phyloP scores from a whole-genome alignment of 768 basidiomycete species.

The Rossbeevera mucosa region DNA sequence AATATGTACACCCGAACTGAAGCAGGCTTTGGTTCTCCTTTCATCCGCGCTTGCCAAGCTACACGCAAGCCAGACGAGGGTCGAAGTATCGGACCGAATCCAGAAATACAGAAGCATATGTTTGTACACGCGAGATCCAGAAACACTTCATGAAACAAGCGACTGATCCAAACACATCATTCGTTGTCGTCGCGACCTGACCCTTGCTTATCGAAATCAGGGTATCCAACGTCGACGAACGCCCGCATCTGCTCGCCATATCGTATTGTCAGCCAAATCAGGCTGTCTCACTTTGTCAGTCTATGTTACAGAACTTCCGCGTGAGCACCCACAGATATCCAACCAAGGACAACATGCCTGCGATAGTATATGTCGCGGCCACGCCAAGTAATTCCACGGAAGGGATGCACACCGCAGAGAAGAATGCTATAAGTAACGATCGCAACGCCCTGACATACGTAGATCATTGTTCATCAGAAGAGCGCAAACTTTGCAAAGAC shows the following conservation, averaged over 20 bases:
- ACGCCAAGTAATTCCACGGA: constrained; percentile 52
- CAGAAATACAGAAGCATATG: neutral
- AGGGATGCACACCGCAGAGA: constrained; percentile 27
- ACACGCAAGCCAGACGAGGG: neutral
- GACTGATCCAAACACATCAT: neutral
- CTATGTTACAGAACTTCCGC: neutral
- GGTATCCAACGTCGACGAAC: constrained; percentile 54
- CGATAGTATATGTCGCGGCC: constrained; percentile 41
- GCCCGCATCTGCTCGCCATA: constrained; percentile 56
- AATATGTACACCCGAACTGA: no score
- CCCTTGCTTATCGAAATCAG: constrained; percentile 20
- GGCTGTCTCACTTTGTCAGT: constrained; percentile 29
- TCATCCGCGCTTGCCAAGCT: neutral
- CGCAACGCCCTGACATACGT: constrained; percentile 15
- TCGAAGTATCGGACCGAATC: neutral
- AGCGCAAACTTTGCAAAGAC: constrained; percentile 18
- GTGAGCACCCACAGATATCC: constrained; percentile 48
- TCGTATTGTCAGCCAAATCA: constrained; percentile 48
- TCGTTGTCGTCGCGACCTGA: neutral
- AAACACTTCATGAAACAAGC: neutral
- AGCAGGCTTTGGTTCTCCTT: neutral
- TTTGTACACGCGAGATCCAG: neutral
- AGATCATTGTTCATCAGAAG: neutral
- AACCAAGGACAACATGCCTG: constrained; percentile 43
- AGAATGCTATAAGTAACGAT: constrained; percentile 16